Evolutionary conservation across 768 basidiomycete genomes (phyloP).

Genomic region (Ramaria rubella): DNA sequence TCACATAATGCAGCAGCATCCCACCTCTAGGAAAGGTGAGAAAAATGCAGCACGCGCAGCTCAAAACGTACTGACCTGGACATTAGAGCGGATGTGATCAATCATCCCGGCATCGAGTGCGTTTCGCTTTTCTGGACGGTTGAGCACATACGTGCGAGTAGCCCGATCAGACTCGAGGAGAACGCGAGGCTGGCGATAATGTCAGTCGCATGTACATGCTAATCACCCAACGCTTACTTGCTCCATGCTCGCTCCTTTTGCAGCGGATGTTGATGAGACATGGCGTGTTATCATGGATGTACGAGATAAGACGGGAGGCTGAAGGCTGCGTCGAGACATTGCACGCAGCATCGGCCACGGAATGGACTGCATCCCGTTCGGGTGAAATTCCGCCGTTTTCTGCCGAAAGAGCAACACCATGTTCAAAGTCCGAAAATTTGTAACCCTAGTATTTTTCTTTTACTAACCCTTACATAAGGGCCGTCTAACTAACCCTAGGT

Average conservation of each 20-base stretch:
- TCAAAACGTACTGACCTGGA: slow-evolving; percentile 50
- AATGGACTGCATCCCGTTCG: no score
- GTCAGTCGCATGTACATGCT: slow-evolving; percentile 11
- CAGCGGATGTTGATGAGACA: not conserved
- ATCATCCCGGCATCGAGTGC: slow-evolving; percentile 80
- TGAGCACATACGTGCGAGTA: slow-evolving; percentile 67
- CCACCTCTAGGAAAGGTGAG: slow-evolving; percentile 52
- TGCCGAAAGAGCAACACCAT: no score
- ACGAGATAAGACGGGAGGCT: not conserved
- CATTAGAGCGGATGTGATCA: slow-evolving; percentile 55
- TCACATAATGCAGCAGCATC: slow-evolving; percentile 60
- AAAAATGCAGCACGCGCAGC: not conserved
- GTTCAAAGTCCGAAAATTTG: not conserved
- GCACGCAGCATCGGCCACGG: slow-evolving; percentile 4
- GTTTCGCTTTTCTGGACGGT: slow-evolving; percentile 76
- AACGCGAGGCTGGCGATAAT: slow-evolving; percentile 37
- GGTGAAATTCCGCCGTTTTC: no score
- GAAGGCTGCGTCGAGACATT: not conserved
- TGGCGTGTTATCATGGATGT: slow-evolving; percentile 7
- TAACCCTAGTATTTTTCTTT: no score
- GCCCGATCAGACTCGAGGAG: slow-evolving; percentile 61
- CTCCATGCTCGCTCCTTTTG: not conserved
- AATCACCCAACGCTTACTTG: not conserved
- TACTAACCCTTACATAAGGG: not conserved
- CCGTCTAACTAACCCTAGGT: not conserved